Conservation (phyloP, 495 filamentous ascomycete genomes). For the Parmelia sp. region DNA sequence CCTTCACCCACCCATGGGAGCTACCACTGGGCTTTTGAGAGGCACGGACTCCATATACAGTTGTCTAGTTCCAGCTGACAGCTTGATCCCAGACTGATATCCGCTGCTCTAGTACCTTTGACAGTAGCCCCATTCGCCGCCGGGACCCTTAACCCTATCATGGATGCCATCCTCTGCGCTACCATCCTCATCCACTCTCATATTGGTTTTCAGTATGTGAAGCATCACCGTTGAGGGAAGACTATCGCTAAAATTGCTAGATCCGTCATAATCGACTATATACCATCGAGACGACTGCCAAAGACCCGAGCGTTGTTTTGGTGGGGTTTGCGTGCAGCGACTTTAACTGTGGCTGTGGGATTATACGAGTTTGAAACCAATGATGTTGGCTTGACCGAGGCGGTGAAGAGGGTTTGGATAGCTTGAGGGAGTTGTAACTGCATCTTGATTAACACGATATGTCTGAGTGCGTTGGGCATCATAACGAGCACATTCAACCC, state of each 20-base stretch:
- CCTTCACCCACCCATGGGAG: constrained; percentile 73
- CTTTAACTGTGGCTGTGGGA: constrained; percentile 74
- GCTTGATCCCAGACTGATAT: constrained; percentile 49
- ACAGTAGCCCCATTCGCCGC: constrained; percentile 87
- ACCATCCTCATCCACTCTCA: constrained; percentile 85
- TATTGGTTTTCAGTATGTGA: constrained; percentile 76
- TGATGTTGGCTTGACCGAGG: constrained; percentile 89
- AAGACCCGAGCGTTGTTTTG: constrained; percentile 54
- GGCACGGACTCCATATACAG: constrained; percentile 38
- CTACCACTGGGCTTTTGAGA: constrained; percentile 98
- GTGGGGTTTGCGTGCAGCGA: constrained; percentile 75
- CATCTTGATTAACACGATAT: constrained; percentile 16
- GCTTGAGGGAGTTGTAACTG: constrained; percentile 35
- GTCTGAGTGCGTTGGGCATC: not conserved
- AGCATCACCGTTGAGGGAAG: not conserved
- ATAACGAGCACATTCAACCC: not conserved
- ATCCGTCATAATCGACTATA: constrained; percentile 81
- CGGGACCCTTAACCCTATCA: constrained; percentile 80
- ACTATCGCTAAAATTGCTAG: constrained; percentile 34
- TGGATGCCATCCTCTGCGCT: constrained; percentile 79
- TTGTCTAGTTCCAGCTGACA: constrained; percentile 15
- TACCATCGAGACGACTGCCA: constrained; percentile 66
- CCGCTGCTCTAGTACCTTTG: constrained; percentile 73
- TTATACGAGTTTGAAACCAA: constrained; percentile 99
- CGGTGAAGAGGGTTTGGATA: constrained; percentile 77